Evolutionary conservation across 1,284 basidiomycete genomes (phyloP).

Genomic region (Mycosarcoma mackinlayi): DNA sequence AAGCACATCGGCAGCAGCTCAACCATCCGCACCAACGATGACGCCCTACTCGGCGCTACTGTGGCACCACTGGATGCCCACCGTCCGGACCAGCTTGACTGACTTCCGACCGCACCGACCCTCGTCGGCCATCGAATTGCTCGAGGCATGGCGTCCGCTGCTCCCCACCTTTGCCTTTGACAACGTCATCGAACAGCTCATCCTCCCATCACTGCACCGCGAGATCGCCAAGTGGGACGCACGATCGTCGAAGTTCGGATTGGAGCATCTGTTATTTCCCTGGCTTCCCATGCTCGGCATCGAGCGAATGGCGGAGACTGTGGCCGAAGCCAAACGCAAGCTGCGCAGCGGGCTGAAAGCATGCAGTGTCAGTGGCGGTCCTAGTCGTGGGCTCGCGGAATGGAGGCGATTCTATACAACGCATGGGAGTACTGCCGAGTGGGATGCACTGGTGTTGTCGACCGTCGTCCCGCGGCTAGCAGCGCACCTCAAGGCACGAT

Average conservation of each 20-base stretch:
- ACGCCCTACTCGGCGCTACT: constrained; percentile 92
- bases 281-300: constrained; percentile 87
- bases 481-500: constrained; percentile 80
- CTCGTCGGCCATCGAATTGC: constrained; percentile 80
- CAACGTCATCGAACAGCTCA: constrained; percentile 93
- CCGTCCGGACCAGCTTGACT: constrained; percentile 82
- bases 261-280: constrained; percentile 89
- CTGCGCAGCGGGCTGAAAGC: constrained; percentile 80
- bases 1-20: neutral
- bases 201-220: constrained; percentile 88
- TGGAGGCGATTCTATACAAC: constrained; percentile 48
- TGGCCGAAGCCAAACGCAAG: constrained; percentile 86
- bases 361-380: constrained; percentile 72
- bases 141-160: constrained; percentile 87
- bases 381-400: constrained; percentile 28
- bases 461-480: constrained; percentile 90
- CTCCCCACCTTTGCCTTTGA: constrained; percentile 91
- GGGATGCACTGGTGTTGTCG: constrained; percentile 90
- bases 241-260: constrained; percentile 45
- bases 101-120: constrained; percentile 85
- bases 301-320: constrained; percentile 78
- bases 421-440: constrained; percentile 72
- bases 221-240: constrained; percentile 80
- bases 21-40: constrained; percentile 73
- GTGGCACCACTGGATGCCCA: constrained; percentile 94